Conservation (phyloP, 2,329 filamentous ascomycete genomes). For the Paradendryphiella salina region DNA sequence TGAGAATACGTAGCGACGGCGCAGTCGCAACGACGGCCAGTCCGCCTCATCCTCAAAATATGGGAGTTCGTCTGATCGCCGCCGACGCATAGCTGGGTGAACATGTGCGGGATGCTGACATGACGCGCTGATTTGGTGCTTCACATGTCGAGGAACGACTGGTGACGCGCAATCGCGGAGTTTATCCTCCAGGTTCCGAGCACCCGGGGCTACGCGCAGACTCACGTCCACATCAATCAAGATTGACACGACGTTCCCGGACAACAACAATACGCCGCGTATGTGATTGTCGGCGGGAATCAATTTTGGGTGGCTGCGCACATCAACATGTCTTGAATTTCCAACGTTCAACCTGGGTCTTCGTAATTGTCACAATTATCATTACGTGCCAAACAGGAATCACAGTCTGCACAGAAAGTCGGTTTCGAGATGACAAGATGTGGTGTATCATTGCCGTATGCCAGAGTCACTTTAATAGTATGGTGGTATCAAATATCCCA, state of each 20-base stretch:
- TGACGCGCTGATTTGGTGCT: conserved; percentile 2
- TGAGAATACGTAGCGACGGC: conserved; percentile 37
- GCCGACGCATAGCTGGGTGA: conserved; percentile 37
- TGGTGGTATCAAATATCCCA: conserved; percentile 34
- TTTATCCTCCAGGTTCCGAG: conserved; percentile 1
- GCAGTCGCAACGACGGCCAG: conserved; percentile 24
- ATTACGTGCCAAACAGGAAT: background rate
- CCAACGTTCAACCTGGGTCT: no score
- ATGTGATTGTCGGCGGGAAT: no score
- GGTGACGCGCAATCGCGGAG: conserved; percentile 12
- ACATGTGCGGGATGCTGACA: conserved; percentile 8
- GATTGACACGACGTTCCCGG: no score
- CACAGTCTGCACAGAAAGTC: background rate
- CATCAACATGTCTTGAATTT: no score
- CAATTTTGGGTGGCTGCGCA: background rate
- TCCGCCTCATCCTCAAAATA: conserved; percentile 29
- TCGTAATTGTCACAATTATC: background rate
- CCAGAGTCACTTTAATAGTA: conserved; percentile 32
- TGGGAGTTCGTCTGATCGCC: conserved; percentile 43
- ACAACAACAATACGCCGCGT: no score
- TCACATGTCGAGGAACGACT: background rate
- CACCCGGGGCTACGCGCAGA: background rate
- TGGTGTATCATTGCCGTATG: conserved; percentile 32
- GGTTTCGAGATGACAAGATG: conserved; percentile 17
- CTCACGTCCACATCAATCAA: background rate